Base-by-base conservation (phyloP, 179 eudicot species). In the Gypsophila paniculata region DNA sequence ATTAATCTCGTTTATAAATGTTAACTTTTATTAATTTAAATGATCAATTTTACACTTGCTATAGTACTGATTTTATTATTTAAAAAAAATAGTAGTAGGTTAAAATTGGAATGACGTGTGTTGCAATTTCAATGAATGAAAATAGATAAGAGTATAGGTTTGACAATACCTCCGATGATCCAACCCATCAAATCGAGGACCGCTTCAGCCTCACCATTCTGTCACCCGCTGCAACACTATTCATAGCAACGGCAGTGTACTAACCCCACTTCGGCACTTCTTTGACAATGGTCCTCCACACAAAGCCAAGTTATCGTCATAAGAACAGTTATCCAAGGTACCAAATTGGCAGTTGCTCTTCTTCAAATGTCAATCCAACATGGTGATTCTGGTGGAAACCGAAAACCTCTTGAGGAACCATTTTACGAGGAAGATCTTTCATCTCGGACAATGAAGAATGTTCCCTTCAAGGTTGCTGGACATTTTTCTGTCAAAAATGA, bases 351-450 rank as follows among this genome's bases (percentile, higher is more conserved):
- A 3, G 7, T 52, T 57, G 29, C 0, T 19, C 61, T 7, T 81
- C 85, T 42, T 46, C 46, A 0, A 81, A 85, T 42, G 81, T 77
- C 0, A 23, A 52, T 21, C 87, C 87, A 1, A n/a, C 63, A 32
- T 81, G 80, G 65, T 23, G 62, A 53, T 81, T 84, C 39, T 61
- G 29, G 2, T 81, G 81, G 14, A 84, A 75, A 52, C 81, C 68
- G 10, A n/a, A 84, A 81, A n/a, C 80, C 82, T 36, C 42, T 36
- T 36, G 42, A 36, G 5, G 7, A 2, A 36, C 42, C 7, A 7
- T 36, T 36, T 36, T 36, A 36, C 7, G 42, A 36, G 42, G 42
- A 51, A 82, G 72, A 0, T 74, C 52, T 23, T 11, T 63, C 15
- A 82, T 34, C 21, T 80, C 65, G 2, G 76, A 78, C 0, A 80